Percentiles rank a stretch among this genome's conserved stretches.
phyloP scores from a whole-genome alignment of 352 stramenopile species.

The Phytopythium aichiense region DNA sequence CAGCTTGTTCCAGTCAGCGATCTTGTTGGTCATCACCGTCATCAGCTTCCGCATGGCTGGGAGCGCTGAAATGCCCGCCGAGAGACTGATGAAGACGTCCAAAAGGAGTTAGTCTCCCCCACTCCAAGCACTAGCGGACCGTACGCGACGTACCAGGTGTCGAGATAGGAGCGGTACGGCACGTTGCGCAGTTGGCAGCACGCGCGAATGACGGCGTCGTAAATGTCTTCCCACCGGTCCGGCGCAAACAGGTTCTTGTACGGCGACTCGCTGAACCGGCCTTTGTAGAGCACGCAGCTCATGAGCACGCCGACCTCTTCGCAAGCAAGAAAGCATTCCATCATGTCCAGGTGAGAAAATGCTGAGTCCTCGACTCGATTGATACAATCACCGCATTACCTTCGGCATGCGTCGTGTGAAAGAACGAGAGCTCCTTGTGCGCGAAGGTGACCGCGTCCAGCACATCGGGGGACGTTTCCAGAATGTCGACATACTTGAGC shows the following conservation, averaged over 20 bases:
- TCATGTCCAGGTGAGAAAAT: not conserved
- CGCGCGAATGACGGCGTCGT: conserved; percentile 62
- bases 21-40: conserved; percentile 73
- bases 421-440: conserved; percentile 52
- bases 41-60: conserved; percentile 79
- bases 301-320: conserved; percentile 76
- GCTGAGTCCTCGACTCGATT: not conserved
- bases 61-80: conserved; percentile 59
- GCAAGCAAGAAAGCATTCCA: not conserved
- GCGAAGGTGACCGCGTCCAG: conserved; percentile 71
- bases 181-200: conserved; percentile 71
- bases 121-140: not conserved
- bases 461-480: conserved; percentile 58
- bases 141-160: conserved; percentile 48
- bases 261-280: conserved; percentile 61
- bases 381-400: conserved; percentile 17
- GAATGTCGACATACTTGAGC: conserved; percentile 74
- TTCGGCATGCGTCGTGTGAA: conserved; percentile 56
- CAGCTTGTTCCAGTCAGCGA: conserved; percentile 68
- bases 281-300: conserved; percentile 78
- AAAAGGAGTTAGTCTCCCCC: not conserved
- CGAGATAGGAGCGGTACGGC: conserved; percentile 65
- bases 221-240: conserved; percentile 69
- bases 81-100: conserved; percentile 33
- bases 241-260: conserved; percentile 76